phyloP scores from a whole-genome alignment of 148 eudicot genomes.

The Chenopodium formosanum region DNA sequence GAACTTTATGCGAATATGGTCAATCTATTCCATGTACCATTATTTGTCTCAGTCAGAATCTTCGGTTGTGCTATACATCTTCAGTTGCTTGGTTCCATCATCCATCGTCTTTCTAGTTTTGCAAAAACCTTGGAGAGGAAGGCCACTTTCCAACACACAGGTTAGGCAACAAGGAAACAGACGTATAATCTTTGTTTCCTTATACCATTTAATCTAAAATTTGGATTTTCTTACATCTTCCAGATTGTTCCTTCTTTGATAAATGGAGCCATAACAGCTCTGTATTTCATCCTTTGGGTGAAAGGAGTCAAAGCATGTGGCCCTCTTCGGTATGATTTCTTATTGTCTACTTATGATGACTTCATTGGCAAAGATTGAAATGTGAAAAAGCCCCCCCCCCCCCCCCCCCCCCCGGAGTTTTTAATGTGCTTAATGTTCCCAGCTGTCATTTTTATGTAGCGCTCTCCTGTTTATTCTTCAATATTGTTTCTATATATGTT shows the following conservation, averaged over 20 bases:
- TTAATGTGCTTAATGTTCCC: not conserved
- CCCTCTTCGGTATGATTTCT: conserved; percentile 66
- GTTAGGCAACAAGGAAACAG: conserved; percentile 31
- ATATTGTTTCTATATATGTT: conserved; percentile 5
- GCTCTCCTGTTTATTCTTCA: not conserved
- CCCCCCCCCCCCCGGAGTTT: no score
- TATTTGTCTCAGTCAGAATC: conserved; percentile 82
- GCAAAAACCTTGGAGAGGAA: conserved; percentile 97
- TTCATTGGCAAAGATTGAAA: not conserved
- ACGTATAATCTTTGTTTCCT: conserved; percentile 10
- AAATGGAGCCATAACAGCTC: conserved; percentile 90
- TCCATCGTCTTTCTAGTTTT: conserved; percentile 56
- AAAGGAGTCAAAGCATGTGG: conserved; percentile 97
- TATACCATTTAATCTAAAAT: conserved; percentile 1
- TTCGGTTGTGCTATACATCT: conserved; percentile 80
- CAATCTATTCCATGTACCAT: conserved; percentile 83
- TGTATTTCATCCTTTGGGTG: conserved; percentile 92
- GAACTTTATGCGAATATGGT: conserved; percentile 94
- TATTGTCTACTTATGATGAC: not conserved
- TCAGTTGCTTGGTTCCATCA: conserved; percentile 83
- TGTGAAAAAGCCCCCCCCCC: not conserved
- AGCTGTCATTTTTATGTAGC: not conserved
- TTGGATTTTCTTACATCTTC: conserved; percentile 13
- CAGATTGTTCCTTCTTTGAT: conserved; percentile 87
- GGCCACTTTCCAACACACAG: conserved; percentile 89